phyloP scores from a whole-genome alignment of 371 early-diverging fungal genomes.

The Mucor velutinosus region DNA sequence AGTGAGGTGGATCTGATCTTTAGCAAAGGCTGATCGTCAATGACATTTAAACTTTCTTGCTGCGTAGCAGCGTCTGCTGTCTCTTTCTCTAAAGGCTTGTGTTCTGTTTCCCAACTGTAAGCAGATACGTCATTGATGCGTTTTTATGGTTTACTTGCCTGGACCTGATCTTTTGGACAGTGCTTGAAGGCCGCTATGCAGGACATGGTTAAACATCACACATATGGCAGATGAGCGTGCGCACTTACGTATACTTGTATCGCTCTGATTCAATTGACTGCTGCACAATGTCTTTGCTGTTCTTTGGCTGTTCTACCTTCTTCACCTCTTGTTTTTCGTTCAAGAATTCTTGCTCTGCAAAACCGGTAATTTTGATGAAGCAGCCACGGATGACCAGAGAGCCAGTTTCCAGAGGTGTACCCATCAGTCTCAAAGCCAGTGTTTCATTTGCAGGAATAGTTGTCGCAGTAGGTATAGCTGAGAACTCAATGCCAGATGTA shows the following conservation, averaged over 20 bases:
- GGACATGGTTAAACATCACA: background rate
- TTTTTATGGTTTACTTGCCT: background rate
- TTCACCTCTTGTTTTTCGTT: slow-evolving; percentile 43
- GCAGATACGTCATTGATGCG: background rate
- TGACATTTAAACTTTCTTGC: slow-evolving; percentile 32
- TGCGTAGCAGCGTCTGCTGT: background rate
- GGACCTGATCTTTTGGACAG: background rate
- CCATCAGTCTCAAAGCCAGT: slow-evolving; percentile 64
- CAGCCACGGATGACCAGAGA: slow-evolving; percentile 70
- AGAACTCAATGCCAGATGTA: slow-evolving; percentile 68
- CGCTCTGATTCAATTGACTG: slow-evolving; percentile 16
- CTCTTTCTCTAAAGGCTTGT: background rate
- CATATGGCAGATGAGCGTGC: no score
- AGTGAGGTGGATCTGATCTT: slow-evolving; percentile 65
- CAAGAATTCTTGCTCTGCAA: slow-evolving; percentile 73
- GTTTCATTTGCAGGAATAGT: slow-evolving; percentile 72
- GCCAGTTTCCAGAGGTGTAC: slow-evolving; percentile 69
- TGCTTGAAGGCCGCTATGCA: slow-evolving; percentile 19
- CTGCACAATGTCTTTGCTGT: slow-evolving; percentile 4
- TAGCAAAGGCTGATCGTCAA: slow-evolving; percentile 72
- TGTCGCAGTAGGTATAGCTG: slow-evolving; percentile 59
- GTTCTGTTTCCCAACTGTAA: background rate
- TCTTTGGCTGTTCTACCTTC: slow-evolving; percentile 14
- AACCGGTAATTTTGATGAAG: slow-evolving; percentile 72
- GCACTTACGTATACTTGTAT: slow-evolving; percentile 18